Percentiles rank a stretch among this genome's conserved stretches.
Conservation (phyloP, 2,329 filamentous ascomycete species). For the Lojkania enalia region DNA sequence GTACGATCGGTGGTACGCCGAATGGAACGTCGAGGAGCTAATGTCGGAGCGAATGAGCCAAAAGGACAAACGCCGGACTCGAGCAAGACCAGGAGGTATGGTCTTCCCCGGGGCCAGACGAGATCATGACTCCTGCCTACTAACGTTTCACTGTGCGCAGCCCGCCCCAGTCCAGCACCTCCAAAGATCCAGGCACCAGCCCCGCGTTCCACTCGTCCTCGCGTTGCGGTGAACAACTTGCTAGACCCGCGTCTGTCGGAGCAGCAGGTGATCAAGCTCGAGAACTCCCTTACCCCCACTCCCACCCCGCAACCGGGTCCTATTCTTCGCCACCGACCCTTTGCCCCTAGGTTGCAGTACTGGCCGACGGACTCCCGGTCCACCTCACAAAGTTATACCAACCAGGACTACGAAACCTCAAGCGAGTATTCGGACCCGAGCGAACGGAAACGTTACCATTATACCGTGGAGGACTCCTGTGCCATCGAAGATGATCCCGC, state of each 20-base stretch:
- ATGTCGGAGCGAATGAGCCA: slow-evolving; percentile 76
- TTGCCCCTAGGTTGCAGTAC: slow-evolving; percentile 43
- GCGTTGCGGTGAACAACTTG: slow-evolving; percentile 26
- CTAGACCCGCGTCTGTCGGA: slow-evolving; percentile 45
- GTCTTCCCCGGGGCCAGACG: slow-evolving; percentile 8
- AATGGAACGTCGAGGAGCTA: slow-evolving; percentile 70
- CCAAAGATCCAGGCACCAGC: slow-evolving; percentile 30
- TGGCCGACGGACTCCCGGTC: slow-evolving; percentile 42
- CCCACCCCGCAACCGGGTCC: slow-evolving; percentile 34
- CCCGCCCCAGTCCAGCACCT: slow-evolving; percentile 21
- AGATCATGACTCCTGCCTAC: slow-evolving; percentile 10
- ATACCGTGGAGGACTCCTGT: slow-evolving; percentile 31
- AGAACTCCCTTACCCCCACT: slow-evolving; percentile 32
- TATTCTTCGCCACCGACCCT: slow-evolving; percentile 35
- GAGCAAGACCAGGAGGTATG: slow-evolving; percentile 38
- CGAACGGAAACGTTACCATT: slow-evolving; percentile 30
- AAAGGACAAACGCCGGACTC: slow-evolving; percentile 70
- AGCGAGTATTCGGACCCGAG: slow-evolving; percentile 43
- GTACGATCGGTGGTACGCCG: slow-evolving; percentile 79
- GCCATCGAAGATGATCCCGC: slow-evolving; percentile 36
- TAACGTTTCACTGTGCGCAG: slow-evolving; percentile 20
- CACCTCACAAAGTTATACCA: slow-evolving; percentile 43
- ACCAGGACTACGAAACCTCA: slow-evolving; percentile 42
- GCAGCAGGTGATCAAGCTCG: slow-evolving; percentile 41
- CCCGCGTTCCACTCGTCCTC: slow-evolving; percentile 28